Evolutionary conservation across 2,329 filamentous ascomycete species (phyloP), one percentile per base, ranked within the genome.

Genomic region (Aspergillus novofumigatus): DNA sequence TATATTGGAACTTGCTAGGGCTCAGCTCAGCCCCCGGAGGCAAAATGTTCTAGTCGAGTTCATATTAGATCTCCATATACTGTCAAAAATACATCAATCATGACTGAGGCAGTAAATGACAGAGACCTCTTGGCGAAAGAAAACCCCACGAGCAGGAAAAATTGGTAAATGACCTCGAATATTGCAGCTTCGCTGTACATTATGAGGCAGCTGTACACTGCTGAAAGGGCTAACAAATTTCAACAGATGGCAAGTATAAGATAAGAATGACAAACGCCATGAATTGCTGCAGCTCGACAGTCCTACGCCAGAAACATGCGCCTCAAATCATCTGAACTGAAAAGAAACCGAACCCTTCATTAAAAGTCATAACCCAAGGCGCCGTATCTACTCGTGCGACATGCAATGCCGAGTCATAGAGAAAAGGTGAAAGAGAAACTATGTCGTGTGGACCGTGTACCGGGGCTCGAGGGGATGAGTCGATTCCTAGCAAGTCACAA

Each of bases 401-500:
- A 23, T 23, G 44, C 44, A 25, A 47, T 47, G 11, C 44, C 44
- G 44, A 47, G 44, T 25, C 21, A 47, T 11, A 25, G 14, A 14
- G 23, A 47, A 7, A 47, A 26, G 21, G 23, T 7, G 11, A 23
- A 25, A 47, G 23, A 47, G 44, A 25, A 47, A 25, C 21, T 14
- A 47, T 3, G 44, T 47, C 44, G 44, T 47, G 23, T 26, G 23
- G 11, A 25, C 26, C 44, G 44, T 47, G 21, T 14, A 47, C 21
- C 21, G 44, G 20, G 26, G 44, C 21, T 47, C 23, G n/a, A 45
- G 8, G 21, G 9, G 42, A 45, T 23, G 41, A 47, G 21, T 47
- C 44, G 4, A 14, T 25, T 14, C 59, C 62, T 71, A 76, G 74
- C 89, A 92, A 32, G 85, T 86, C 69, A 93, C 95, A 28, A 97